Base-by-base conservation (phyloP, 805 yeast species). In the Lipomyces orientalis region DNA sequence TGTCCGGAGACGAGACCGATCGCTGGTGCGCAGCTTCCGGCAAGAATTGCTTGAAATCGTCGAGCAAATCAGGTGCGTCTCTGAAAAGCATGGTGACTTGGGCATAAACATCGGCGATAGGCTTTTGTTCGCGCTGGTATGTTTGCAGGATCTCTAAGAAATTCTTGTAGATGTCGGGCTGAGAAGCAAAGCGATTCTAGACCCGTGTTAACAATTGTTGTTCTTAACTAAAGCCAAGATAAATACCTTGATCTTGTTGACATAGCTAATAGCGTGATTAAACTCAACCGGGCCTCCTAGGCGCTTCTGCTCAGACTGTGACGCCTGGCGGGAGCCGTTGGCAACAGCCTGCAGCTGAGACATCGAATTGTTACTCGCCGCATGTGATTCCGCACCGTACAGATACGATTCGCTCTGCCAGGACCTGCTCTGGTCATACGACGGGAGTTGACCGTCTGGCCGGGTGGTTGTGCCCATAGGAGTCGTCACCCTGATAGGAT, bases 241-340 rank as follows among this genome's bases (percentile, higher is more conserved):
- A 33, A 59, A 12, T 43, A 69, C 72, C 64, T 96, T 96, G 76
- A 95, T 95, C 80, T 93, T 93, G 81, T 95, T 95, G 68, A 95
- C 99, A 75, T 95, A 95, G 73, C 89, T 90, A 71, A 95, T 95
- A 22, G 99, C 99, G 78, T 95, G 98, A 77, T 94, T 93, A 82
- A 95, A 94, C 80, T 95, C 98, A 19, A 93, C 94, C 59, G 96
- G 97, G 1, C 85, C 87, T 33, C 82, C 80, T 12, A 74, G 74
- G 25, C 76, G 72, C 54, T 64, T 60, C 62, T 62, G 68, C 58
- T 66, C 72, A 10, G 66, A 61, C 58, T 61, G 61, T 59, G 71
- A 60, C 14, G 64, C 65, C 61, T 64, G 73, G 6, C 69, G 64
- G 9, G 72, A 61, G 7, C 67, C 70, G 51, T 68, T 69, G 10